phyloP scores from a whole-genome alignment of 177 flowering plant species.

The Vitis hybrid region DNA sequence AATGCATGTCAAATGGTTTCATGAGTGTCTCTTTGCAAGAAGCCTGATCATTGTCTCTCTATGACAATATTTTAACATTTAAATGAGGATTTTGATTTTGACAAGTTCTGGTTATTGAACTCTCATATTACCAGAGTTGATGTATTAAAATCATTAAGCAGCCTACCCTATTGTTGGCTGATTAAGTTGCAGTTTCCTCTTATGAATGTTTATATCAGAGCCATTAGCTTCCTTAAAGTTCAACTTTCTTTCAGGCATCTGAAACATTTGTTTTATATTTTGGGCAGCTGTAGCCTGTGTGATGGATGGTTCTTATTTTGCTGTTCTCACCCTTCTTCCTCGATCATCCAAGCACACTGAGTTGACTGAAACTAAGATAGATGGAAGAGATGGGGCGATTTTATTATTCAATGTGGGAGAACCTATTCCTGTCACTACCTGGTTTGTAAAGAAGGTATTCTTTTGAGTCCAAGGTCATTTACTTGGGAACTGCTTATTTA shows the following conservation, averaged over 20 bases:
- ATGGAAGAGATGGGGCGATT: constrained; percentile 61
- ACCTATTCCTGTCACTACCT: constrained; percentile 68
- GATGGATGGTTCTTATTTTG: constrained; percentile 55
- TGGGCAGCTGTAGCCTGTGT: constrained; percentile 70
- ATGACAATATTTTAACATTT: too few relatives aligned
- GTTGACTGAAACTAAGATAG: constrained; percentile 21
- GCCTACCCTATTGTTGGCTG: too few relatives aligned
- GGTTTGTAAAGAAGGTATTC: constrained; percentile 82
- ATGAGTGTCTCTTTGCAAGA: too few relatives aligned
- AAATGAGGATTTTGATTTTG: too few relatives aligned
- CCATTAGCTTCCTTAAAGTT: not conserved
- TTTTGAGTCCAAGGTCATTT: not conserved
- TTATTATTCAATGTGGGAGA: constrained; percentile 57
- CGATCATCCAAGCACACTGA: constrained; percentile 18
- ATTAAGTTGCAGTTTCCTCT: too few relatives aligned
- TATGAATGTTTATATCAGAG: too few relatives aligned
- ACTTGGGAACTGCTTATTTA: too few relatives aligned
- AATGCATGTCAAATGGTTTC: too few relatives aligned
- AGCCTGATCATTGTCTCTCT: too few relatives aligned
- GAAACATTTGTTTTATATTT: not conserved
- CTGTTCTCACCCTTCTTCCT: constrained; percentile 66
- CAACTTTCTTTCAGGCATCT: not conserved
- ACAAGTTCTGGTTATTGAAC: too few relatives aligned
- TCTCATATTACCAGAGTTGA: too few relatives aligned
- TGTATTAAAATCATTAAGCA: too few relatives aligned